Evolutionary conservation across 1,284 basidiomycete species (phyloP), one percentile per base, ranked within the genome.

Genomic region (Xanthoconium separans): DNA sequence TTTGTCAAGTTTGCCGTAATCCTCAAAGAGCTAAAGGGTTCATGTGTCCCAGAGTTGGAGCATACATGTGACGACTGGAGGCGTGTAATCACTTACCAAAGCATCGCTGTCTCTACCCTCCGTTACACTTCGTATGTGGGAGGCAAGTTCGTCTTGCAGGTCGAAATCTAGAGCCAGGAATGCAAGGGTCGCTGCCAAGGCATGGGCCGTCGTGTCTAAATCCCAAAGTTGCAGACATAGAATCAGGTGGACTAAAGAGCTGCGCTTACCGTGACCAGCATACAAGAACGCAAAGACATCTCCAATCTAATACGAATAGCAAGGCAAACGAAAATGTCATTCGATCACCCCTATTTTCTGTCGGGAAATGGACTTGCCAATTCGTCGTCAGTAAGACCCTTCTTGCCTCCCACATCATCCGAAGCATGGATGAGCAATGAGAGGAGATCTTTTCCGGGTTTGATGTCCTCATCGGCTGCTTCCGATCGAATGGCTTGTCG

Each of bases 251-350:
- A 22, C n/a, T 2, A 20, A 18, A 30, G 33, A 1, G 29, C 20
- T 29, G 24, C 12, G 53, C 69, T 27, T 58, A 81, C 81, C 81
- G 58, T 83, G 81, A 15, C 82, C 82, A 36, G 81, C 80, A 56
- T 80, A 78, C 46, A 84, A 64, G 62, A 83, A 69, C 8, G 76
- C 60, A 59, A 76, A 83, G 3, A 80, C 68, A 53, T 83, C 80
- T 10, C 80, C 80, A 50, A 82, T 77, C 80, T 82, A 31, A 30
- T n/a, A 22, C 16, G 16, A 4, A 18, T 12, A 8, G 7, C 27
- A 27, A 27, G 13, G 22, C 22, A 22, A 22, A 24, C 12, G 13
- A 30, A 12, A 1, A 16, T 20, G 18, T 29, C 11, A 12, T 27
- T 5, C 7, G 20, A 7, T 36, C 9, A 12, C 7, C 20, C 31